Evolutionary conservation across 2,329 filamentous ascomycete genomes (phyloP), one percentile per base, ranked within the genome.

Genomic region (Pseudogymnoascus sp.): DNA sequence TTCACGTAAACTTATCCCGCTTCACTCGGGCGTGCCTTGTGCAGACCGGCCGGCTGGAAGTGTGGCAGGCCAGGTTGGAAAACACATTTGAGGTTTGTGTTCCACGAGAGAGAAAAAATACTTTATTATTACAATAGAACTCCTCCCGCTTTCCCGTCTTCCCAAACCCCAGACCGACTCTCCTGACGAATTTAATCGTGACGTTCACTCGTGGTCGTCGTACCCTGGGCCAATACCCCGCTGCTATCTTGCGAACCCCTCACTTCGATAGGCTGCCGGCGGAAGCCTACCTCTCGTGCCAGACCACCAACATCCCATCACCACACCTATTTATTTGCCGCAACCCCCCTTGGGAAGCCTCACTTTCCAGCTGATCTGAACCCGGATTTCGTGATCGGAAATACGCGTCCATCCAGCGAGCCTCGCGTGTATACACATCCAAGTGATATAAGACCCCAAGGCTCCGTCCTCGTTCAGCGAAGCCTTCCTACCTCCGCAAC

Each of bases 261-360:
- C 47, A 53, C 47, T 53, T 53, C 47, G 47, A 53, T 53, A 53
- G 47, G 47, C 47, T 53, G 47, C 47, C 47, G 26, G 47, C 47
- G 47, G 47, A 53, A 53, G 47, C 47, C 47, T 53, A 26, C 47
- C 47, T 53, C 21, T 53, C 47, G 47, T 53, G 47, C 47, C 47
- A 53, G 47, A 31, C 26, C 47, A 53, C 47, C 47, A 53, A 31
- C n/a, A 53, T 53, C 47, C 9, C 47, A 53, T 53, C 47, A 50
- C 47, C 47, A 53, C 47, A 53, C 47, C 47, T 53, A 53, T 53
- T 53, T 53, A 53, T 53, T 53, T 53, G 26, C 47, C 26, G n/a
- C 47, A 31, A 53, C 47, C 26, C 47, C 47, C 47, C 42, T 31
- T 53, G 26, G 47, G 2, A 31, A 53, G 47, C 47, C 47, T 53